A percentile compares a stretch with the other conserved stretches of the same genome.
These are phyloP conservation scores for Salix brachista DNA, from an alignment of 345 rosid species.

Conservation along the genomic window DNA sequence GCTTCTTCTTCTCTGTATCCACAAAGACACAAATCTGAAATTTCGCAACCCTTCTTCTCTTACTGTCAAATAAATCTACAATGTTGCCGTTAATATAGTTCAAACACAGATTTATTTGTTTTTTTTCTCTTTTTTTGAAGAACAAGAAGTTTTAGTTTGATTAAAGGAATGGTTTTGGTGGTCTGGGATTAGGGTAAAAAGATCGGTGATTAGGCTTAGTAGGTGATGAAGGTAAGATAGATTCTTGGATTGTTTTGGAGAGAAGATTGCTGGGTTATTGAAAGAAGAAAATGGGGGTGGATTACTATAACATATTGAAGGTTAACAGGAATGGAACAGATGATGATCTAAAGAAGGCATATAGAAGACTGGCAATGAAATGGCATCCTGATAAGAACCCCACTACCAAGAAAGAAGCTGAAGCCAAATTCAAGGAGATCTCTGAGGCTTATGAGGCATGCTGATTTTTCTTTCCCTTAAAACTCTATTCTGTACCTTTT, in stretches of 20 bases:
- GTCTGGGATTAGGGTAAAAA: conserved; percentile 4
- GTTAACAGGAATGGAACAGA: conserved; percentile 76
- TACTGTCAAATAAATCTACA: not conserved
- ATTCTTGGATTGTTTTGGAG: not conserved
- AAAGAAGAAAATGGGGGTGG: conserved; percentile 58
- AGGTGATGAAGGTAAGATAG: not conserved
- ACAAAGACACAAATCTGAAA: not conserved
- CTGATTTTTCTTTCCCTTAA: not conserved
- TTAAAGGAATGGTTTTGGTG: not conserved
- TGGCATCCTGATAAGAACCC: conserved; percentile 99
- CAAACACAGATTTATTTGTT: not conserved
- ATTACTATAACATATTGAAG: conserved; percentile 73
- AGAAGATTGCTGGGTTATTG: not conserved
- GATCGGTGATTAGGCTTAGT: not conserved
- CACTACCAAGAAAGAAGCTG: conserved; percentile 73
- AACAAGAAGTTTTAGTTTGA: not conserved
- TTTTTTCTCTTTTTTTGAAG: no score
- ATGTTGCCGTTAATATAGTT: not conserved
- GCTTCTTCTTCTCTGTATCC: not conserved
- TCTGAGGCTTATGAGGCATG: conserved; percentile 91
- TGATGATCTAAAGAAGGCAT: conserved; percentile 84
- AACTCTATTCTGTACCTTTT: not conserved
- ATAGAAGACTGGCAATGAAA: conserved; percentile 86
- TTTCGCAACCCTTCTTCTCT: not conserved
- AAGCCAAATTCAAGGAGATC: conserved; percentile 91